Conservation (phyloP, 164 flowering plant species). For the Brasenia schreberi region DNA sequence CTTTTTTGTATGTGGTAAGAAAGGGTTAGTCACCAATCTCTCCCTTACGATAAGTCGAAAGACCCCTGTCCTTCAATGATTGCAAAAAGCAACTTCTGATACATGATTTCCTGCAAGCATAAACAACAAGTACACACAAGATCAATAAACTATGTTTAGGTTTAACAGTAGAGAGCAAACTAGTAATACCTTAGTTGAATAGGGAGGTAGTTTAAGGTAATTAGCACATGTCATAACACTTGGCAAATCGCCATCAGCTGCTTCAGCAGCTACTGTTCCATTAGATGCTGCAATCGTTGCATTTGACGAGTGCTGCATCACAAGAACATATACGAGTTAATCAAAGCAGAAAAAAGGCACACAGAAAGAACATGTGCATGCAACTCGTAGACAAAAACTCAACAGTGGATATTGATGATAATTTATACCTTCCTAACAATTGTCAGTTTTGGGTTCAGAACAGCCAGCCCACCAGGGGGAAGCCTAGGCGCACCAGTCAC, state of each 20-base stretch:
- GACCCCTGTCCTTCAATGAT: slow-evolving; percentile 98
- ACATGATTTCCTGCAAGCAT: slow-evolving; percentile 75
- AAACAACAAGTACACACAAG: background rate
- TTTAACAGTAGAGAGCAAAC: background rate
- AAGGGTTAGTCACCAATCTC: background rate
- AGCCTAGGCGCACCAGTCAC: slow-evolving; percentile 99
- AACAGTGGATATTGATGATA: background rate
- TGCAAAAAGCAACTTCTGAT: slow-evolving; percentile 85
- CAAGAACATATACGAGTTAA: background rate
- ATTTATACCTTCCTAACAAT: slow-evolving; percentile 86
- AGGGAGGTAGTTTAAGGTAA: slow-evolving; percentile 97
- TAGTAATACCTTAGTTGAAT: slow-evolving; percentile 83
- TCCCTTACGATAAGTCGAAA: slow-evolving; percentile 72
- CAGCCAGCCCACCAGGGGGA: slow-evolving; percentile 97
- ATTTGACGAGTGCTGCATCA: slow-evolving; percentile 66
- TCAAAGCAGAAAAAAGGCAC: background rate
- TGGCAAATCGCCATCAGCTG: slow-evolving; percentile 93
- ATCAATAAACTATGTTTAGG: background rate
- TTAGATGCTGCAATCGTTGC: slow-evolving; percentile 35
- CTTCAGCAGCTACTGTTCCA: slow-evolving; percentile 57
- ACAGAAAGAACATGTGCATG: background rate
- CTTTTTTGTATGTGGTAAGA: background rate
- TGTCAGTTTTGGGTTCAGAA: slow-evolving; percentile 85
- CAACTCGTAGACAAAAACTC: background rate
- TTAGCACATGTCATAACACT: slow-evolving; percentile 99